Percentiles rank a stretch among this genome's conserved stretches.
Evolutionary conservation across 176 grass and related monocot species (phyloP).

Genomic region (Aechmea fasciata): DNA sequence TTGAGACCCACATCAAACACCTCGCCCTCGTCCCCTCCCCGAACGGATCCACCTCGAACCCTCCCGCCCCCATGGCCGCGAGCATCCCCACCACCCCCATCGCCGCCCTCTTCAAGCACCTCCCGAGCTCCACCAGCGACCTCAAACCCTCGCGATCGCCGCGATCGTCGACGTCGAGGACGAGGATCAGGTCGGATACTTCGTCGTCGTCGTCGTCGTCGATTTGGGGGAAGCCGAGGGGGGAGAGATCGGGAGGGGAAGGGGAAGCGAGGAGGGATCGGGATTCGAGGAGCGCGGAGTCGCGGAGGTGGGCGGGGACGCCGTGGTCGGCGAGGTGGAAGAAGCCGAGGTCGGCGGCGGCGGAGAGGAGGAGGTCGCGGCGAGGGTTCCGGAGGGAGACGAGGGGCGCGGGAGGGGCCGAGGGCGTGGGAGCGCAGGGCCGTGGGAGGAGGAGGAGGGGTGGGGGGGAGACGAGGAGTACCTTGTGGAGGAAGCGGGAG

Average conservation of each 20-base stretch:
- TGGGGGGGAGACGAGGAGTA: conserved; percentile 19
- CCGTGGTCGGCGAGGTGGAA: conserved; percentile 64
- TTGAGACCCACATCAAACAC: conserved; percentile 62
- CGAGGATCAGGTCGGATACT: conserved; percentile 23
- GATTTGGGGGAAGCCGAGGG: conserved; percentile 27
- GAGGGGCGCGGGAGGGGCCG: conserved; percentile 15
- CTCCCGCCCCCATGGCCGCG: conserved; percentile 13
- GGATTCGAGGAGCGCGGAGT: conserved; percentile 35
- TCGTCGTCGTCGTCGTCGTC: conserved; percentile 22
- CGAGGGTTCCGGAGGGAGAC: conserved; percentile 27
- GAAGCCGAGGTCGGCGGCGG: conserved; percentile 41
- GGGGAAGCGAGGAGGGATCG: not conserved
- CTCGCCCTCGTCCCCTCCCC: conserved; percentile 36
- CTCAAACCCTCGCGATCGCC: conserved; percentile 14
- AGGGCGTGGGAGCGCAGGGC: not conserved
- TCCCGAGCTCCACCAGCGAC: conserved; percentile 31
- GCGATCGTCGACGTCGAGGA: conserved; percentile 23
- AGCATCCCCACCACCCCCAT: conserved; percentile 43
- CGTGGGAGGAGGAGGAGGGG: conserved; percentile 5
- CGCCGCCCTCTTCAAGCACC: conserved; percentile 39
- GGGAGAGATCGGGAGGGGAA: conserved; percentile 3
- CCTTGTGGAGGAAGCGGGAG: conserved; percentile 46
- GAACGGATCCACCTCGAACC: conserved; percentile 32
- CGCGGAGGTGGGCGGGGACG: conserved; percentile 30
- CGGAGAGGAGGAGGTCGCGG: conserved; percentile 15